These are phyloP conservation scores for Lojkania enalia DNA, from an alignment of 2,329 filamentous ascomycete genomes.

Conservation along the genomic window DNA sequence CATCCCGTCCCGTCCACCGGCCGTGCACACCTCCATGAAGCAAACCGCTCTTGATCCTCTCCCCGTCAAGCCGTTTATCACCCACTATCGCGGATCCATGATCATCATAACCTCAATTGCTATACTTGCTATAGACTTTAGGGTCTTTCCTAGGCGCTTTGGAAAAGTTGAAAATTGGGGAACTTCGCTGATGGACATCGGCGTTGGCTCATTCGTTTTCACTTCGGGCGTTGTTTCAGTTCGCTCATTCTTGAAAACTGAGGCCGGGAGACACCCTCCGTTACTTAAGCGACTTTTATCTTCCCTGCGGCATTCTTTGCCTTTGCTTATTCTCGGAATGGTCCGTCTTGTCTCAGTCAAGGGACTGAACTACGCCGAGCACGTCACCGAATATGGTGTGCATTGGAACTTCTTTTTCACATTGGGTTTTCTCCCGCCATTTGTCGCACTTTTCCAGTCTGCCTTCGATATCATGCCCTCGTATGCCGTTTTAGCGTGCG, in stretches of 20 bases:
- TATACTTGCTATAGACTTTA: conserved; percentile 97
- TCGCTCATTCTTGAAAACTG: conserved; percentile 74
- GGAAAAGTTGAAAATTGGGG: conserved; percentile 99
- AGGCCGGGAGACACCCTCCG: conserved; percentile 53
- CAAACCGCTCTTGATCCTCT: conserved; percentile 54
- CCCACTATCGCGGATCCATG: conserved; percentile 88
- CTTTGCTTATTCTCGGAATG: conserved; percentile 77
- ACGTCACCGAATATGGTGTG: conserved; percentile 95
- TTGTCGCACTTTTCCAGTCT: conserved; percentile 80
- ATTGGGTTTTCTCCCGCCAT: conserved; percentile 82
- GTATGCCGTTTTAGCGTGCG: conserved; percentile 73
- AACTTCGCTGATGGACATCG: conserved; percentile 97
- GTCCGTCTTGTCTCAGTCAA: conserved; percentile 88
- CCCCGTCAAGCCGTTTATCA: conserved; percentile 88
- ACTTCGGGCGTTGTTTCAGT: conserved; percentile 90
- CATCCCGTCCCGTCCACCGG: conserved; percentile 24
- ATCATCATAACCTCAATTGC: conserved; percentile 86
- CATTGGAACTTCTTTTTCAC: conserved; percentile 99
- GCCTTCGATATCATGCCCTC: conserved; percentile 71
- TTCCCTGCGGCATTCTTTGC: conserved; percentile 79
- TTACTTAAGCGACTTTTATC: conserved; percentile 62
- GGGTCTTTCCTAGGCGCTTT: conserved; percentile 87
- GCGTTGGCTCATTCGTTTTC: conserved; percentile 97
- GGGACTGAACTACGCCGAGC: conserved; percentile 92
- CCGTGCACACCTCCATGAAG: conserved; percentile 22